Evolutionary conservation across 306 rosid species (phyloP).

Genomic region (Notholithocarpus densiflorus): DNA sequence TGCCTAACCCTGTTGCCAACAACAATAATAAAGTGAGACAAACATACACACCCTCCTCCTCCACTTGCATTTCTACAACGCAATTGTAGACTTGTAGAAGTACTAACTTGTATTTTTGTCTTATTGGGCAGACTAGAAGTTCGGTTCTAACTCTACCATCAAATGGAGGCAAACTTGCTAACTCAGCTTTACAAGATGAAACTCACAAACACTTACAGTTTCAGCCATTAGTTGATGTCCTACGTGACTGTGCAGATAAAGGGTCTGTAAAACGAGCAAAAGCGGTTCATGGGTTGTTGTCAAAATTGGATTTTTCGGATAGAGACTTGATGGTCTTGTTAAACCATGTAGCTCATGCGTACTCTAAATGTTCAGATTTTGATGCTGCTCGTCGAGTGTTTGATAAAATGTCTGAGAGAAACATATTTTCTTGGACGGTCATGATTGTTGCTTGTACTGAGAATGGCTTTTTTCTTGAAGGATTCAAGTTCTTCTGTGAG

Average conservation of each 20-base stretch:
- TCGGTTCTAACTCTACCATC: conserved; percentile 18
- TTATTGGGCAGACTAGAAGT: too few species aligned
- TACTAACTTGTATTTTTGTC: too few species aligned
- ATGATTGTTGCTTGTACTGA: conserved; percentile 58
- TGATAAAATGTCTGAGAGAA: conserved; percentile 54
- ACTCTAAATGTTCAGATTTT: conserved; percentile 53
- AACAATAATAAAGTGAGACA: conserved; percentile 19
- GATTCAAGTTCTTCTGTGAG: conserved; percentile 46
- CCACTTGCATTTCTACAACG: too few species aligned
- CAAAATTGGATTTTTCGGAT: conserved; percentile 42
- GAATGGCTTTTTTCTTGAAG: conserved; percentile 43
- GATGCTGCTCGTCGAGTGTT: conserved; percentile 45
- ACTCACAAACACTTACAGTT: conserved; percentile 18
- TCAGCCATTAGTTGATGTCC: conserved; percentile 50
- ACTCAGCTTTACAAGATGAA: conserved; percentile 19
- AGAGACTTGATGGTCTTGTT: conserved; percentile 45
- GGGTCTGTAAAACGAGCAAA: conserved; percentile 37
- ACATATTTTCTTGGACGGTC: conserved; percentile 68
- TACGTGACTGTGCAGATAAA: conserved; percentile 38
- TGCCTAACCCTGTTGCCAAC: conserved; percentile 19
- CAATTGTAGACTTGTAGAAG: too few species aligned
- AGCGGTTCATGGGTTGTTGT: conserved; percentile 52
- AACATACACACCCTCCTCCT: too few species aligned
- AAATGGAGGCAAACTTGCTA: conserved; percentile 24
- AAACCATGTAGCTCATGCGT: conserved; percentile 50